phyloP scores from a whole-genome alignment of 2,329 filamentous ascomycete species.

The Zopfia rhizophila region DNA sequence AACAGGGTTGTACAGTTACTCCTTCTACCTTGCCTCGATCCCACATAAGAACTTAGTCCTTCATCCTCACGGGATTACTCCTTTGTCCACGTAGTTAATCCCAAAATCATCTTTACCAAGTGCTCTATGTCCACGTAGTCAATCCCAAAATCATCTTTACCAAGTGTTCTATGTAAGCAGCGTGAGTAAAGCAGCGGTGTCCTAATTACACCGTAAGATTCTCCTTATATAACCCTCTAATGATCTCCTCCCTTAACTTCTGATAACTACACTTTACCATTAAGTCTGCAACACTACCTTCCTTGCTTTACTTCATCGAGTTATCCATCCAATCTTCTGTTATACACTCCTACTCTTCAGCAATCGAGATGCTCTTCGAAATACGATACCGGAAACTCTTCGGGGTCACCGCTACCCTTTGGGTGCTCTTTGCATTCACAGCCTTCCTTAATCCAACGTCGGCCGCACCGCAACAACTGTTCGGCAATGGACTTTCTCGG shows the following conservation, averaged over 20 bases:
- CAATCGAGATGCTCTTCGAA: slow-evolving; percentile 11
- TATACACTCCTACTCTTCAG: slow-evolving; percentile 11
- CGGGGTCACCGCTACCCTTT: slow-evolving; percentile 13
- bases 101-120: slow-evolving; percentile 6
- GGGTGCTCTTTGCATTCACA: slow-evolving; percentile 16
- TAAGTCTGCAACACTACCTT: slow-evolving; percentile 13
- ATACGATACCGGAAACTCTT: slow-evolving; percentile 13
- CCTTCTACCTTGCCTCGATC: not conserved
- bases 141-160: slow-evolving; percentile 8
- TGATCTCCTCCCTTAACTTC: slow-evolving; percentile 8
- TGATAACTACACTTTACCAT: slow-evolving; percentile 14
- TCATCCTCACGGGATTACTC: slow-evolving; percentile 6
- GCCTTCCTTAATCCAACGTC: slow-evolving; percentile 11
- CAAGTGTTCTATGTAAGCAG: slow-evolving; percentile 8
- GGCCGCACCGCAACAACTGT: slow-evolving; percentile 11
- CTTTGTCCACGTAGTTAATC: slow-evolving; percentile 5
- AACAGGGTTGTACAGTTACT: too few relatives aligned
- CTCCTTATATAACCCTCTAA: slow-evolving; percentile 11
- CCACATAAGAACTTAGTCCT: slow-evolving; percentile 2
- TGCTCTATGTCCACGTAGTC: slow-evolving; percentile 2
- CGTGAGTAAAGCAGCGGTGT: slow-evolving; percentile 8
- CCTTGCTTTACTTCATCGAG: slow-evolving; percentile 13
- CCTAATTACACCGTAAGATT: slow-evolving; percentile 4
- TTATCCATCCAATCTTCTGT: slow-evolving; percentile 4
- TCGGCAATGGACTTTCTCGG: slow-evolving; percentile 17